Evolutionary conservation across 2,329 filamentous ascomycete genomes (phyloP).

Genomic region (Grosmannia serpens): DNA sequence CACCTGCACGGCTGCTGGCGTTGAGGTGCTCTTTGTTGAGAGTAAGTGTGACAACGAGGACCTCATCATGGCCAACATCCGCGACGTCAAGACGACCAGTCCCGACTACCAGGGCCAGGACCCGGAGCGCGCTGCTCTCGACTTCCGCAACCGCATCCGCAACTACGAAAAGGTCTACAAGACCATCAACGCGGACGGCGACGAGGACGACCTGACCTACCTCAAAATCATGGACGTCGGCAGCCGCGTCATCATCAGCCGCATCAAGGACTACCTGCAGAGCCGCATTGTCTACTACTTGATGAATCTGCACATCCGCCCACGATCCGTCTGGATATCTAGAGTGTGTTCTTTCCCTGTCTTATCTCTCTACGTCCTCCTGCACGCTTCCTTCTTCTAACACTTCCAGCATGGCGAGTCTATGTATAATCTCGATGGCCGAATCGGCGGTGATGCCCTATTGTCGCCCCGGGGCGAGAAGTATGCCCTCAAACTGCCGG

Average conservation of each 20-base stretch:
- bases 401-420: conserved; percentile 75
- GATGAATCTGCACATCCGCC: conserved; percentile 97
- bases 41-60: conserved; percentile 94
- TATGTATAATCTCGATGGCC: conserved; percentile 76
- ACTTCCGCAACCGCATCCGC: conserved; percentile 87
- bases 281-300: conserved; percentile 95
- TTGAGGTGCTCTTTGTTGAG: conserved; percentile 93
- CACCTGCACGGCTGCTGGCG: conserved; percentile 58
- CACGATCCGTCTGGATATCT: conserved; percentile 92
- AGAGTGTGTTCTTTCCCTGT: conserved; percentile 46
- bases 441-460: conserved; percentile 85
- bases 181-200: conserved; percentile 68
- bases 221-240: conserved; percentile 97
- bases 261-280: conserved; percentile 92
- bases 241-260: conserved; percentile 94
- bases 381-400: neutral
- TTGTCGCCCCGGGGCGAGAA: conserved; percentile 77
- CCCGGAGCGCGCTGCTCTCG: conserved; percentile 76
- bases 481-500: conserved; percentile 76
- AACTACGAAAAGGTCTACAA: conserved; percentile 98
- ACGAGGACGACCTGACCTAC: conserved; percentile 82
- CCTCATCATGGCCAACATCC: conserved; percentile 95
- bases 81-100: conserved; percentile 92
- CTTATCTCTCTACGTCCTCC: neutral
- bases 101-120: conserved; percentile 93